phyloP scores from a whole-genome alignment of 106 monocot species.

The Amphibolis antarctica region DNA sequence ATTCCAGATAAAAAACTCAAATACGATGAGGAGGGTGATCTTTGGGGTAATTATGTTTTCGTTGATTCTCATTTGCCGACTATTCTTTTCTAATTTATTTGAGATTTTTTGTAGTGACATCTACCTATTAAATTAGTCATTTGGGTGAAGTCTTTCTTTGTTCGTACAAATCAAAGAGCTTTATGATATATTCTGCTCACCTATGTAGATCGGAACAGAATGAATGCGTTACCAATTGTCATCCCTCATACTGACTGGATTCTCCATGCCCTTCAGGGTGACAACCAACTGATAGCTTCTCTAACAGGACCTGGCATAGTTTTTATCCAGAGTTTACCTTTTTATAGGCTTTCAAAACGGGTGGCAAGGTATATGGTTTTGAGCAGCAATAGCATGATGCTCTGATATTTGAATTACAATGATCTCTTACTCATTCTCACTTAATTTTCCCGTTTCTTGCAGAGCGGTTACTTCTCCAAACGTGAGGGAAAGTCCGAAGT shows the following conservation, averaged over 20 bases:
- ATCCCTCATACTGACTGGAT: not conserved
- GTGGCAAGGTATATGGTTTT: slow-evolving; percentile 50
- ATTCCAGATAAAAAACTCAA: slow-evolving; percentile 52
- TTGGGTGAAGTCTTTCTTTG: too few species aligned
- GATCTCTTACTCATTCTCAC: not conserved
- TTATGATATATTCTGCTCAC: too few species aligned
- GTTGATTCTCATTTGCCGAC: not conserved
- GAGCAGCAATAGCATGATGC: not conserved
- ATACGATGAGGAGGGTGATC: slow-evolving; percentile 50
- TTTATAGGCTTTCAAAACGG: slow-evolving; percentile 71
- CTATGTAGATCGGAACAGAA: too few species aligned
- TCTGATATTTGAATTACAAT: not conserved
- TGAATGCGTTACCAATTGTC: not conserved
- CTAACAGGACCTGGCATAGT: slow-evolving; percentile 87
- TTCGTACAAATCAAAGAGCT: too few species aligned
- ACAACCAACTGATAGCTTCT: slow-evolving; percentile 51
- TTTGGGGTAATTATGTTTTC: slow-evolving; percentile 48
- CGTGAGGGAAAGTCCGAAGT: slow-evolving; percentile 91
- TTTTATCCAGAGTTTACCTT: slow-evolving; percentile 90
- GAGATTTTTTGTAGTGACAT: not conserved
- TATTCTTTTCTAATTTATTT: not conserved
- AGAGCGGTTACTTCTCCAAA: slow-evolving; percentile 60
- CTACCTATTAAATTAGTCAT: too few species aligned
- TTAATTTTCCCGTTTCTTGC: slow-evolving; percentile 9
- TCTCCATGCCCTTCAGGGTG: slow-evolving; percentile 42